Conservation (phyloP, 495 filamentous ascomycete species). For the Trichoderma gamsii region DNA sequence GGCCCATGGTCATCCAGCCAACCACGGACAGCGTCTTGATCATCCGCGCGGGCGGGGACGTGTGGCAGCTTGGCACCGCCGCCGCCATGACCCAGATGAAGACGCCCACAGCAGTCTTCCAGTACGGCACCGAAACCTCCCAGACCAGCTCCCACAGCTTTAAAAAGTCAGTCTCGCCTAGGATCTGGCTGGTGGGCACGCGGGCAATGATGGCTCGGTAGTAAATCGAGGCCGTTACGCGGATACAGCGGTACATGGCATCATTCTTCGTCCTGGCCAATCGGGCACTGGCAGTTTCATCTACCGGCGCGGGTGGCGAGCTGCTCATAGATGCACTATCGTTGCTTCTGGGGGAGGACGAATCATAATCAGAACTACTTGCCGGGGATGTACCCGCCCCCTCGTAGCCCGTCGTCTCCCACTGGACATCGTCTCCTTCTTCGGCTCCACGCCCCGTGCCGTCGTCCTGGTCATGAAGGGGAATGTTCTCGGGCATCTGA, state of each 20-base stretch:
- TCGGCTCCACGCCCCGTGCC: background rate
- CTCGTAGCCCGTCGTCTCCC: slow-evolving; percentile 2
- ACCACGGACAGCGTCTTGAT: slow-evolving; percentile 30
- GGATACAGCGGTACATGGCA: slow-evolving; percentile 30
- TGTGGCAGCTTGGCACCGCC: slow-evolving; percentile 22
- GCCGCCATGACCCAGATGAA: slow-evolving; percentile 30
- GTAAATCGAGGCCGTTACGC: slow-evolving; percentile 31
- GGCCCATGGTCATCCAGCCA: slow-evolving; percentile 29
- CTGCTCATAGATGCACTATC: slow-evolving; percentile 6
- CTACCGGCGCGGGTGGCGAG: slow-evolving; percentile 16
- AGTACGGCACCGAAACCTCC: slow-evolving; percentile 29
- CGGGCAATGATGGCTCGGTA: slow-evolving; percentile 28
- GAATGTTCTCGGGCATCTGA: slow-evolving; percentile 23
- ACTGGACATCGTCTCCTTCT: slow-evolving; percentile 9
- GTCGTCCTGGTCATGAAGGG: slow-evolving; percentile 16
- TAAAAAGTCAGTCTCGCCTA: slow-evolving; percentile 23
- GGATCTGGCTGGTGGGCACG: slow-evolving; percentile 24
- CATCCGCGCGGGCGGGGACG: slow-evolving; percentile 25
- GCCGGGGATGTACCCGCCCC: background rate
- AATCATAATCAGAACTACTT: background rate
- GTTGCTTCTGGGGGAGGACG: background rate
- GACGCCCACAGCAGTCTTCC: slow-evolving; percentile 31
- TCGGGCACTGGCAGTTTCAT: background rate
- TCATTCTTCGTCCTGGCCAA: slow-evolving; percentile 19
- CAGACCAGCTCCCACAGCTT: slow-evolving; percentile 33